Evolutionary conservation across 2,329 filamentous ascomycete species (phyloP), one percentile per base, ranked within the genome.

Genomic region (Ceratocystis colombiana): DNA sequence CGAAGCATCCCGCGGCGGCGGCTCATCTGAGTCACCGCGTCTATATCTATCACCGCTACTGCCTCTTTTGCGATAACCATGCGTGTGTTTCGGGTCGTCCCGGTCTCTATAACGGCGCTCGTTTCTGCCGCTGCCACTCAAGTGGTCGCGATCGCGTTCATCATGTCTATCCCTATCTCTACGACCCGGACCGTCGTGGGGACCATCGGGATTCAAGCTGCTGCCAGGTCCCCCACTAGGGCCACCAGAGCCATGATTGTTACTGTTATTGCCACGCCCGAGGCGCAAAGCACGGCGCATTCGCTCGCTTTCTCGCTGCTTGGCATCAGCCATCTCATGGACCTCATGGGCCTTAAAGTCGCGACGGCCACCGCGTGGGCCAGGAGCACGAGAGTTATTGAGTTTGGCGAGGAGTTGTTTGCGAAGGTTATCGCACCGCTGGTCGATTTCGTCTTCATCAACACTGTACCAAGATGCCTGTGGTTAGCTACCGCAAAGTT

Each of bases 291-390:
- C 94, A 75, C 82, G 89, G 70, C 93, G 80, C 74, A 99, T 78
- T 71, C 89, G 83, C 77, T 97, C 92, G 75, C 88, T 96, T 81
- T 99, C 94, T 74, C 90, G 88, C 71, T 96, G 93, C 82, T 99
- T 99, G 68, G 93, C 94, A 72, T 94, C 89, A 20, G 94, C 94
- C 74, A 96, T 82, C 77, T 97, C 94, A 78, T 99, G 94, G 22
- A 97, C 91, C 77, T 97, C 90, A 76, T 97, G 91, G 70, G 86
- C 82, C 77, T 97, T 99, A 70, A 97, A 81, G 8, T 84, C 82
- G 71, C 79, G 82, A 65, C 74, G 77, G 66, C 76, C 74, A 44
- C 71, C 73, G 0, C 71, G 72, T 0, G 72, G 72, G 7, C 64
- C 57, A 10, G 41, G n/a, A n/a, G 59, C 30, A 8, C 62, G 64